Base-by-base conservation (phyloP, 2,329 filamentous ascomycete genomes). In the Harringtonia lauricola region DNA sequence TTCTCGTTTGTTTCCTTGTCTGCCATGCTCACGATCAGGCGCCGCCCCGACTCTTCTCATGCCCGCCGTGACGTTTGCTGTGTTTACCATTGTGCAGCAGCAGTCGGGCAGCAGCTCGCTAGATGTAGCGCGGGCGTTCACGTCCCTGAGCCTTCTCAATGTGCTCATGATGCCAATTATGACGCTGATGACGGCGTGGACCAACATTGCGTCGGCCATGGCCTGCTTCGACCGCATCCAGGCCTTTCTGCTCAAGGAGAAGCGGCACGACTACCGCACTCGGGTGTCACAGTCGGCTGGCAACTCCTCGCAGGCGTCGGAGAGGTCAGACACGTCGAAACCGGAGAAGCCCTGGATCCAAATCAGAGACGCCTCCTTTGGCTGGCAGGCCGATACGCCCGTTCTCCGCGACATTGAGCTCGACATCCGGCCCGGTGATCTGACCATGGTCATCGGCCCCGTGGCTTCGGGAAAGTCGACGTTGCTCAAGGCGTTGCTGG, bases 381-480 rank as follows among this genome's bases (percentile, higher is more conserved):
- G 40, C 15, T 50, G 48, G 48, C 44, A 44, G 2, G 12, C 38
- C 3, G 48, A 46, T 18, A 18, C 30, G 2, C 24, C 41, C 2
- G 37, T 50, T 4, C 41, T 50, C 17, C 38, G 45, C 4, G 38
- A 48, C 19, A 30, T 50, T 13, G 41, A 50, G 10, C 21, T 48
- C 17, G 43, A 47, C 24, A 45, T 48, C 28, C 42, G 42, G 39
- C 43, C 43, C 2, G 43, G 43, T 10, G 43, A 46, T 3, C 41
- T 65, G 0, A 65, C 57, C 13, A 59, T 67, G 47, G 35, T 69
- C 2, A 52, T 67, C 1, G 66, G 67, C 0, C 60, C 57, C 1
- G 64, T 68, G 1, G 67, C 65, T 1, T 63, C 62, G n/a, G 66
- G 68, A 21, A 71, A 70, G 40, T 63, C 64, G 0, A 59, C 58